Percentiles rank a stretch among this genome's conserved stretches.
Conservation (phyloP, 116 monocot species). For the Posidonia oceanica region DNA sequence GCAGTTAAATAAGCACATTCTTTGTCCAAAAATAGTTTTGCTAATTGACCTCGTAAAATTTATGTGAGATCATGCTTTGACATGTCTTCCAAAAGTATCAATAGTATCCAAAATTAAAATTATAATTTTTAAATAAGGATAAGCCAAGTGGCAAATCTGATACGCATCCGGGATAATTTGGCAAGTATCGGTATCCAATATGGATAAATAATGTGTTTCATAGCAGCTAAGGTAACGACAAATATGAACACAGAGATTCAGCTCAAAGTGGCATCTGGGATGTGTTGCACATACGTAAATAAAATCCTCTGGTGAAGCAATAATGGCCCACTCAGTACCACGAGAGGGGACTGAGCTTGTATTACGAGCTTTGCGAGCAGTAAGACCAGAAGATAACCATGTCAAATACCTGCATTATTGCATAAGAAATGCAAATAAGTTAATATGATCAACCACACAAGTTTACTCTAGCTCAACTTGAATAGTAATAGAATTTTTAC, state of each 20-base stretch:
- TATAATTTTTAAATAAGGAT: too few relatives aligned
- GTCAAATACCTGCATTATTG: slow-evolving; percentile 50
- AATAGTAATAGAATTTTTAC: background rate
- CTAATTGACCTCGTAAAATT: background rate
- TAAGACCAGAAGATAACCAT: slow-evolving; percentile 79
- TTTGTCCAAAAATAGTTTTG: background rate
- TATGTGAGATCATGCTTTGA: too few relatives aligned
- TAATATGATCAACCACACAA: background rate
- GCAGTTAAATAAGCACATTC: too few relatives aligned
- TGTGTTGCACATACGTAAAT: slow-evolving; percentile 49
- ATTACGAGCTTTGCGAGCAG: slow-evolving; percentile 39
- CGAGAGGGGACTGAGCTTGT: slow-evolving; percentile 16
- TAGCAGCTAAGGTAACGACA: background rate
- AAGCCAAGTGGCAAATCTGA: too few relatives aligned
- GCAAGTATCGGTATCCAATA: too few relatives aligned
- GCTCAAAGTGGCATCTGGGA: background rate
- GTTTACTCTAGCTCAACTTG: background rate
- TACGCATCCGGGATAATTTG: too few relatives aligned
- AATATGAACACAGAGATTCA: background rate
- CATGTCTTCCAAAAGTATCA: too few relatives aligned
- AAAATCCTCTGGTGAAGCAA: slow-evolving; percentile 71
- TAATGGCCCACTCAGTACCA: slow-evolving; percentile 56
- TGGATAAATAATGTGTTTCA: too few relatives aligned
- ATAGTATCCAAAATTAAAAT: too few relatives aligned
- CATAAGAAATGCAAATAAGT: background rate